A percentile compares a stretch with the other conserved stretches of the same genome.
Conservation (phyloP, 2,329 filamentous ascomycete species). For the Coniochaeta sp. region DNA sequence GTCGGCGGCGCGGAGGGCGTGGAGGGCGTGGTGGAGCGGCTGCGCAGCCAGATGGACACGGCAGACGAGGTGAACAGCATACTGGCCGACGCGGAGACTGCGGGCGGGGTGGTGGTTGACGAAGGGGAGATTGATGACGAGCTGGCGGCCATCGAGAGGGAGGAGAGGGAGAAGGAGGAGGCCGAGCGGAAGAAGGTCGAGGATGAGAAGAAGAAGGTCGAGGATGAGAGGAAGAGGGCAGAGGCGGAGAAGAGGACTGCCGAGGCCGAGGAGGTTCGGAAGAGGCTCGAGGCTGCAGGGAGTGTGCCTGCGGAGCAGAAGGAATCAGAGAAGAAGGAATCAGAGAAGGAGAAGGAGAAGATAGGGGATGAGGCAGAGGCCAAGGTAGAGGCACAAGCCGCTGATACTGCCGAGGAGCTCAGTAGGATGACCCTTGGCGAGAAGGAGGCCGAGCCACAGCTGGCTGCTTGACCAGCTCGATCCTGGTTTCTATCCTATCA, state of each 20-base stretch:
- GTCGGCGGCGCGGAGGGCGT: slow-evolving; percentile 72
- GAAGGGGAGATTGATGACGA: slow-evolving; percentile 85
- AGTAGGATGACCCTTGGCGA: slow-evolving; percentile 1
- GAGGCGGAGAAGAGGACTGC: slow-evolving; percentile 31
- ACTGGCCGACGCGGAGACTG: slow-evolving; percentile 53
- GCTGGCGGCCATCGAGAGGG: slow-evolving; percentile 64
- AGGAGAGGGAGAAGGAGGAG: slow-evolving; percentile 47
- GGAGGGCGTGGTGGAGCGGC: slow-evolving; percentile 64
- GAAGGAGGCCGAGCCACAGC: not conserved
- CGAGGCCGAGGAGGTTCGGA: slow-evolving; percentile 39
- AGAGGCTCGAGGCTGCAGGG: slow-evolving; percentile 42
- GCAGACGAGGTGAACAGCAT: slow-evolving; percentile 77
- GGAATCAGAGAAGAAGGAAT: slow-evolving; percentile 22
- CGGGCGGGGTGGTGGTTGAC: slow-evolving; percentile 45
- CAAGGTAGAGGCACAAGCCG: not conserved
- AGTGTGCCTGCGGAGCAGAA: slow-evolving; percentile 17
- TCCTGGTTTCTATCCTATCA: not conserved
- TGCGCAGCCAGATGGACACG: slow-evolving; percentile 73
- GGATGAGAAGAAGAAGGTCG: slow-evolving; percentile 31
- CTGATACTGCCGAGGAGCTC: not conserved
- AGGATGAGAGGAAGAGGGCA: slow-evolving; percentile 17
- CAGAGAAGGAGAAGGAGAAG: slow-evolving; percentile 27
- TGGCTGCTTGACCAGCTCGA: not conserved
- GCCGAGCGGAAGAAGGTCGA: slow-evolving; percentile 44
- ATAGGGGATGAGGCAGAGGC: slow-evolving; percentile 11